Percentiles rank a stretch among this genome's conserved stretches.
These are phyloP conservation scores for Tephrocybe sp. DNA, from an alignment of 768 basidiomycete genomes.

Conservation along the genomic window DNA sequence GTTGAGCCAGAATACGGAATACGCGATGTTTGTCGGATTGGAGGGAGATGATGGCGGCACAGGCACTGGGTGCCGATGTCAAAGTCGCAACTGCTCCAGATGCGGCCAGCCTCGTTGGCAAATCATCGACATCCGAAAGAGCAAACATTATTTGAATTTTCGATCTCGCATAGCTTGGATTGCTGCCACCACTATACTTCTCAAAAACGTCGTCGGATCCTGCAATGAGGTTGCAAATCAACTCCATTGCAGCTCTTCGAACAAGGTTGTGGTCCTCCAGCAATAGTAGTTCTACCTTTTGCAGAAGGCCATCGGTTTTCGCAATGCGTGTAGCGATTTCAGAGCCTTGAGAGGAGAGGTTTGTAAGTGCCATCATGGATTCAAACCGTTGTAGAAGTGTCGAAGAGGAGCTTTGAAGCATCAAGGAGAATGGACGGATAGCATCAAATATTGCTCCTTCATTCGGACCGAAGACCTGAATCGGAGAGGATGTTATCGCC, in stretches of 20 bases:
- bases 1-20: slow-evolving; percentile 61
- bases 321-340: slow-evolving; percentile 68
- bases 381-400: slow-evolving; percentile 86
- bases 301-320: slow-evolving; percentile 53
- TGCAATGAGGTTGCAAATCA: slow-evolving; percentile 86
- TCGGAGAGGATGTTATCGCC: slow-evolving; percentile 85
- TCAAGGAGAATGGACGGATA: slow-evolving; percentile 74
- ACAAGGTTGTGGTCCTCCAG: slow-evolving; percentile 82
- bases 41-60: slow-evolving; percentile 57
- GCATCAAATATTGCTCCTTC: slow-evolving; percentile 74
- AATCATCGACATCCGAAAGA: slow-evolving; percentile 82
- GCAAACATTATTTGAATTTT: slow-evolving; percentile 83
- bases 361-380: slow-evolving; percentile 93
- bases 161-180: slow-evolving; percentile 39
- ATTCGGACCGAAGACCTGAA: slow-evolving; percentile 88
- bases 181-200: slow-evolving; percentile 55
- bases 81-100: slow-evolving; percentile 86
- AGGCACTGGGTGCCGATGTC: slow-evolving; percentile 58
- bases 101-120: slow-evolving; percentile 83
- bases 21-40: slow-evolving; percentile 64
- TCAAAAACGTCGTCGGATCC: slow-evolving; percentile 76
- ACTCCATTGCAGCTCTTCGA: slow-evolving; percentile 84
- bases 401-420: slow-evolving; percentile 68
- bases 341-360: slow-evolving; percentile 77
- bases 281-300: slow-evolving; percentile 68